Conservation (phyloP, 345 rosid species). For the Eucalyptus leucophloia region DNA sequence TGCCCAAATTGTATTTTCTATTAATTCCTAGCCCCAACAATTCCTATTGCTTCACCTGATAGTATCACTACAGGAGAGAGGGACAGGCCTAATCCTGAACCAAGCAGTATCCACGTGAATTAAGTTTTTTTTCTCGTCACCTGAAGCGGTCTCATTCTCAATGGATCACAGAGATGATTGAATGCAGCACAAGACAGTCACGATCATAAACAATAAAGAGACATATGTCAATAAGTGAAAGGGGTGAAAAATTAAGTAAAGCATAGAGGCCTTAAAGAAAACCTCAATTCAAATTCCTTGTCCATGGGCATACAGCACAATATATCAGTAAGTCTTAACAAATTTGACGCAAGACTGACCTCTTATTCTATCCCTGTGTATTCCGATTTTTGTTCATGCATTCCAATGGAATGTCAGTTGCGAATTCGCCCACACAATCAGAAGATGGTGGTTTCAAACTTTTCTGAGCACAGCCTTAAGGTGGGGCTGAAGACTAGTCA, state of each 20-base stretch:
- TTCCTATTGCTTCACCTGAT: background rate
- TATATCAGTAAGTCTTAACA: background rate
- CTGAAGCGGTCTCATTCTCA: background rate
- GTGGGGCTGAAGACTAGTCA: constrained; percentile 20
- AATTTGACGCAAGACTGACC: background rate
- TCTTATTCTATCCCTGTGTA: background rate
- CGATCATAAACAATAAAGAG: background rate
- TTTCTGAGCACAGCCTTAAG: constrained; percentile 38
- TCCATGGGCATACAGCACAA: background rate
- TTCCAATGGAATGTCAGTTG: background rate
- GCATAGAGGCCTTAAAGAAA: background rate
- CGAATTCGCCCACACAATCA: background rate
- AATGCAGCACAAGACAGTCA: background rate
- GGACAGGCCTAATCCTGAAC: background rate
- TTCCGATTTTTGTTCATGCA: background rate
- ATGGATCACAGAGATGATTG: background rate
- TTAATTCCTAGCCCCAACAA: background rate
- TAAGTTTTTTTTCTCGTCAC: background rate
- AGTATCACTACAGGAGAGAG: background rate
- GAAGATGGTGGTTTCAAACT: background rate
- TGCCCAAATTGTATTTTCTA: background rate
- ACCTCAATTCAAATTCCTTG: background rate
- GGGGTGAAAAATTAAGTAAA: background rate
- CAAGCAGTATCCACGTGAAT: background rate
- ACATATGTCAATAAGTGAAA: background rate